These are phyloP conservation scores for Prototheca cutis DNA, from an alignment of 163 green algal species.

Conservation along the genomic window DNA sequence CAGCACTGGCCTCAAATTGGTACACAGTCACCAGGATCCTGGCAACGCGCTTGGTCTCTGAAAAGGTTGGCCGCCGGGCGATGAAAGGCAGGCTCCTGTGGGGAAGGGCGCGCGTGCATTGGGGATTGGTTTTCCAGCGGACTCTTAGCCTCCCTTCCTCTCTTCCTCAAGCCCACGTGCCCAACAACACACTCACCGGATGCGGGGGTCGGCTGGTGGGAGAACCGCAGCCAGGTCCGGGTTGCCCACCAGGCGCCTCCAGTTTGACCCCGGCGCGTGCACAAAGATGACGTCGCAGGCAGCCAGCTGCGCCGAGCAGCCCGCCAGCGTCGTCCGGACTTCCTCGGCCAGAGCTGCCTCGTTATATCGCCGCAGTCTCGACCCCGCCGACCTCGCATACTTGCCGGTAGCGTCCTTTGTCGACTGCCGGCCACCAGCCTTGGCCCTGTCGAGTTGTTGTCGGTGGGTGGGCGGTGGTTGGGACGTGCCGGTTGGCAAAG, in stretches of 20 bases:
- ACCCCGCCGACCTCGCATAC: constrained; percentile 71
- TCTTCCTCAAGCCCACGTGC: no score
- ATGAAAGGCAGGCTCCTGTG: constrained; percentile 63
- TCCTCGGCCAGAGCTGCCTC: constrained; percentile 36
- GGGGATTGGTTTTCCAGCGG: no score
- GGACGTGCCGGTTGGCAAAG: no score
- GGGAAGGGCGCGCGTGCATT: no score
- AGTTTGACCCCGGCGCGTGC: constrained; percentile 40
- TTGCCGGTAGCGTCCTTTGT: constrained; percentile 79
- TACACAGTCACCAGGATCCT: constrained; percentile 51
- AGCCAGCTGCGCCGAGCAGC: constrained; percentile 44
- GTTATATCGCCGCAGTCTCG: constrained; percentile 74
- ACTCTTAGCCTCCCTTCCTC: no score
- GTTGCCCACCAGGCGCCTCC: constrained; percentile 24
- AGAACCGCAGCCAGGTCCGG: constrained; percentile 34
- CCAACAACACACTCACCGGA: no score
- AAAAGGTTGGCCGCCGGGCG: constrained; percentile 76
- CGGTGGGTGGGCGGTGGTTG: no score
- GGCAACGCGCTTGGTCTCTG: constrained; percentile 65
- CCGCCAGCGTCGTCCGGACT: constrained; percentile 42
- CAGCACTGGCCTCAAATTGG: no score
- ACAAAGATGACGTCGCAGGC: constrained; percentile 56
- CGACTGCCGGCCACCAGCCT: constrained; percentile 78
- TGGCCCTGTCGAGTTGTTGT: constrained; percentile 46
- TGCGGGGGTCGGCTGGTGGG: constrained; percentile 38